Evolutionary conservation across 2,329 filamentous ascomycete genomes (phyloP), one percentile per base, ranked within the genome.

Genomic region (Cadophora malorum): DNA sequence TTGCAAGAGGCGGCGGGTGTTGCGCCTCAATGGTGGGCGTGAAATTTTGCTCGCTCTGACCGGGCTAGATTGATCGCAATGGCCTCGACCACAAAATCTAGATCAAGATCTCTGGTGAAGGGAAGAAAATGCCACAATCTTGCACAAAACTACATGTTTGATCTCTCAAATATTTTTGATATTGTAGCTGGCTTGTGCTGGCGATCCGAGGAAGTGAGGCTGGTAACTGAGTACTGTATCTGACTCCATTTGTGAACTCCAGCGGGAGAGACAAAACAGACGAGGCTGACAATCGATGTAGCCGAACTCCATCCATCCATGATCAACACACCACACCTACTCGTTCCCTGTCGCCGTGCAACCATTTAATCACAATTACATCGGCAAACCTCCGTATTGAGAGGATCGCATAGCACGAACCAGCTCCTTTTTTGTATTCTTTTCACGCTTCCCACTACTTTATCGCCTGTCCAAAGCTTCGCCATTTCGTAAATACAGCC

Each of bases 1-100:
- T 14, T 23, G 41, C 41, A 50, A 33, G 61, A 63, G 33, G 45
- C 47, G 25, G 60, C 60, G 38, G 19, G 12, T 31, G 33, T 63
- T 38, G 60, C 60, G 60, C 45, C 58, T 47, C 38, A 47, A 31
- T 25, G 23, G 38, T 41, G 60, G 47, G 50, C 31, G n/a, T 52
- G 60, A 35, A 63, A 63, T 52, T 63, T 63, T 41, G 33, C 47
- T 63, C 28, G 45, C 60, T 52, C 47, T 21, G 25, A 45, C 58
- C 28, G 6, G 35, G 38, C 58, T 58, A 58, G 55, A 60, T 19
- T 45, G 58, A 47, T 23, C 21, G 41, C 21, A 45, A 45, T 21
- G 55, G 58, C 41, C 28, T 52, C 60, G 28, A 38, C 23, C 56
- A 23, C 28, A 31, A 50, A 25, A 35, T 21, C n/a, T 52, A 12